Percentiles rank a stretch among this genome's conserved stretches.
These are phyloP conservation scores for Sporothrix brunneoviolacea DNA, from an alignment of 2,329 filamentous ascomycete species.

Conservation along the genomic window DNA sequence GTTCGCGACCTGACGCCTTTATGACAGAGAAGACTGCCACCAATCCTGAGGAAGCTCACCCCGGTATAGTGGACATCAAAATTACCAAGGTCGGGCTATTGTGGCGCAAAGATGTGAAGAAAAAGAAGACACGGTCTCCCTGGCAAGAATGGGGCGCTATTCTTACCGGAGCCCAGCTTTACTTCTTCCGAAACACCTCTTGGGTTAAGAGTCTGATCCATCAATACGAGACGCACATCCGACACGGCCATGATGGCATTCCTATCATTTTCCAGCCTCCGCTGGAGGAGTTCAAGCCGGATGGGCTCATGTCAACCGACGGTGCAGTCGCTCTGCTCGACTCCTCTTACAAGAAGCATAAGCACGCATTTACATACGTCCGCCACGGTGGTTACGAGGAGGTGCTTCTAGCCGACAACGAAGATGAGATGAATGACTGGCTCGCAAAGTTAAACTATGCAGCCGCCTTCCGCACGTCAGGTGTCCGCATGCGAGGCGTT, in stretches of 20 bases:
- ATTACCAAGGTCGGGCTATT: conserved; percentile 91
- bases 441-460: conserved; percentile 93
- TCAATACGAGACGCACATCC: conserved; percentile 78
- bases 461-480: conserved; percentile 85
- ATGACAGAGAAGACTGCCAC: conserved; percentile 79
- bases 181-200: conserved; percentile 87
- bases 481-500: conserved; percentile 83
- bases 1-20: conserved; percentile 91
- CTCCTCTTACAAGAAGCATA: conserved; percentile 85
- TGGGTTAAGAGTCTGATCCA: conserved; percentile 91
- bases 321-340: conserved; percentile 86
- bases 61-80: conserved; percentile 93
- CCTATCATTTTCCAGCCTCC: conserved; percentile 88
- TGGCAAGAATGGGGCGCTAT: conserved; percentile 99
- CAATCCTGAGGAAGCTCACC: conserved; percentile 79
- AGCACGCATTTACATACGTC: conserved; percentile 88
- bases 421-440: conserved; percentile 94
- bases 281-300: conserved; percentile 85
- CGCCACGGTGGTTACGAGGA: conserved; percentile 83
- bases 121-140: conserved; percentile 86
- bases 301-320: conserved; percentile 87
- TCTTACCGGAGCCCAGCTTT: conserved; percentile 91
- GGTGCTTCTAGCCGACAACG: conserved; percentile 81
- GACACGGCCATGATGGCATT: conserved; percentile 64
- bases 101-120: conserved; percentile 92